Percentiles rank a stretch among this genome's conserved stretches.
Evolutionary conservation across 345 rosid genomes (phyloP).

Genomic region (Arabis alpina): DNA sequence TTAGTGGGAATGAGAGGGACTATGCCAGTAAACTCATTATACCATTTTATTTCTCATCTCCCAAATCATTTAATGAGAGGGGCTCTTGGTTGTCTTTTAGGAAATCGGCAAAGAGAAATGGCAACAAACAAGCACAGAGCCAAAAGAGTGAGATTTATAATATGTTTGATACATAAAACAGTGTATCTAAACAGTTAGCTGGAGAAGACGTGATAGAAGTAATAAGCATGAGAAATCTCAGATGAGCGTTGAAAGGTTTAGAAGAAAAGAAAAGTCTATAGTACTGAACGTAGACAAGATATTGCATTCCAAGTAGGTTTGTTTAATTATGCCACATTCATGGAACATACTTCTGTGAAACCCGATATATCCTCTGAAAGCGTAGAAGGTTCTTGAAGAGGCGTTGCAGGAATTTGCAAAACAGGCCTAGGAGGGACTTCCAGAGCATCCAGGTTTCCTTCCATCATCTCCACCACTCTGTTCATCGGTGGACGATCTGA

Average conservation of each 20-base stretch:
- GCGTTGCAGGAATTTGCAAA: not conserved
- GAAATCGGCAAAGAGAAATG: too few relatives aligned
- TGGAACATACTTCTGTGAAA: not conserved
- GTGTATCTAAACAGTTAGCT: too few relatives aligned
- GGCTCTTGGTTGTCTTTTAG: too few relatives aligned
- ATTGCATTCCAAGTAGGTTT: not conserved
- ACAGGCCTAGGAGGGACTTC: slow-evolving; percentile 3
- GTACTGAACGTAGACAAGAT: slow-evolving; percentile 32
- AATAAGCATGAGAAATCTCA: too few relatives aligned
- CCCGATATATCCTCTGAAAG: not conserved
- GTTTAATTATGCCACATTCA: not conserved
- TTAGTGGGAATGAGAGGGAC: too few relatives aligned
- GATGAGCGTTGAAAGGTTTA: slow-evolving; percentile 54
- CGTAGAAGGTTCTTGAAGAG: not conserved
- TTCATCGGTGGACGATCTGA: slow-evolving; percentile 14
- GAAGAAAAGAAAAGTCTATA: slow-evolving; percentile 58
- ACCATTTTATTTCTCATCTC: too few relatives aligned
- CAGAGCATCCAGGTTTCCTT: not conserved
- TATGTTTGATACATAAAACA: too few relatives aligned
- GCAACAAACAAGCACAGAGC: too few relatives aligned
- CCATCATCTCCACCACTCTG: slow-evolving; percentile 12
- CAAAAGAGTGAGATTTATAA: too few relatives aligned
- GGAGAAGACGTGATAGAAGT: too few relatives aligned
- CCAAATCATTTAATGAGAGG: too few relatives aligned
- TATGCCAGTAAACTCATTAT: too few relatives aligned